Base-by-base conservation (phyloP, 176 grass and related monocot genomes). In the Zoysia pacifica region DNA sequence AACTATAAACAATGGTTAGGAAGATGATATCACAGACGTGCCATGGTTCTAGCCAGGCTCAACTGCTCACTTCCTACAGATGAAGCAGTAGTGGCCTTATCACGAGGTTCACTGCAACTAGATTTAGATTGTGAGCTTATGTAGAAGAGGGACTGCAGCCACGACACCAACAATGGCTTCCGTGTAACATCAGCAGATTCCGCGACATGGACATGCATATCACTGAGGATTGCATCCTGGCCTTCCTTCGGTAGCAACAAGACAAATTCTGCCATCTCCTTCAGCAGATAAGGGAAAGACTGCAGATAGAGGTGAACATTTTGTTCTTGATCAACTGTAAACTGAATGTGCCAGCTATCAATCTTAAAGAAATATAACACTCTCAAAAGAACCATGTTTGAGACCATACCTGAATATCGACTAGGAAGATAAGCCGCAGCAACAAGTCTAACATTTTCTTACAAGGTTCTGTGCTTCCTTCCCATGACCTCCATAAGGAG, bases 91-190 rank as follows among this genome's bases (percentile, higher is more conserved):
- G 36, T 37, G 36, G 20, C 35, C 41, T 76, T 72, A 41, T 18
- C 55, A 9, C 2, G 19, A 53, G 81, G 54, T 16, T 69, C 36
- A 2, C 2, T 5, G 15, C n/a, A 6, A 2, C 51, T 14, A 68
- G 79, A 28, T 28, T 28, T 28, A 28, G 28, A 38, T 40, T 93
- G 90, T 12, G 88, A 94, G 79, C 90, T 94, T 67, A 94, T 66
- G 72, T 91, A 98, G 10, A 88, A 94, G 64, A 98, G 86, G 40
- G 96, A 98, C 48, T 98, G 96, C 64, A 98, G 73, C 92, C 96
- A 98, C 0, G 92, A 94, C 2, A 94, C 92, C 2, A 94, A 81
- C 8, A 98, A 88, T 0, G 96, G 96, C 68, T 98, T 98, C 69
- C 96, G 69, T 11, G 84, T 89, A 20, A 98, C 96, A 85, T 98